Evolutionary conservation across 768 basidiomycete genomes (phyloP).

Genomic region (Tylopilus balloui): DNA sequence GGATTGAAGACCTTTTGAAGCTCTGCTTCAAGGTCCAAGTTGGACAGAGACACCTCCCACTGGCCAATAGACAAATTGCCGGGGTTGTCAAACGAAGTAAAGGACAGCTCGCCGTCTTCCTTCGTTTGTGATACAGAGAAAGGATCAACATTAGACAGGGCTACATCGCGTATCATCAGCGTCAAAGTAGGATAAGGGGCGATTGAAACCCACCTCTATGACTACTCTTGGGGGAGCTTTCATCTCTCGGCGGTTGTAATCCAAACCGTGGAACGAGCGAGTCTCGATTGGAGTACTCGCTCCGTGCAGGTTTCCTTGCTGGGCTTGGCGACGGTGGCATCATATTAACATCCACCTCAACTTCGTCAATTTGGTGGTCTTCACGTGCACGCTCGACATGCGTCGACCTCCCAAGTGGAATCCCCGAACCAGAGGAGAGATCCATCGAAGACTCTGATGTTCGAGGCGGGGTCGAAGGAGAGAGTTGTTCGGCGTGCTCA

Average conservation of each 20-base stretch:
- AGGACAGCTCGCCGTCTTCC: constrained; percentile 27
- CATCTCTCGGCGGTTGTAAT: constrained; percentile 12
- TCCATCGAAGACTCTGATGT: constrained; percentile 24
- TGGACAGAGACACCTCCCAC: constrained; percentile 35
- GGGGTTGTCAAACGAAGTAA: constrained; percentile 30
- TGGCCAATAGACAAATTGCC: constrained; percentile 34
- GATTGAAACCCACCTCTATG: constrained; percentile 13
- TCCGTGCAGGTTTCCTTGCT: constrained; percentile 24
- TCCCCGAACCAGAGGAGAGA: constrained; percentile 7
- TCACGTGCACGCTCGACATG: constrained; percentile 35
- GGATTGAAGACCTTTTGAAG: constrained; percentile 22
- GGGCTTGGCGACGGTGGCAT: constrained; percentile 51
- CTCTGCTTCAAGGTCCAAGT: constrained; percentile 31
- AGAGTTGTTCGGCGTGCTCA: constrained; percentile 11
- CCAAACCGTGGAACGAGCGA: constrained; percentile 36
- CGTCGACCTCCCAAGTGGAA: constrained; percentile 37
- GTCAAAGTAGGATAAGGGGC: background rate
- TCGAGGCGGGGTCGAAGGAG: constrained; percentile 24
- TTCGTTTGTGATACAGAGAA: constrained; percentile 19
- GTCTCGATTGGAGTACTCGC: constrained; percentile 24
- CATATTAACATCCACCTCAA: constrained; percentile 40
- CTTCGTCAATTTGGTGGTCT: constrained; percentile 25
- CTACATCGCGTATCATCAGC: constrained; percentile 9
- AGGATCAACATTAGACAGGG: constrained; percentile 15
- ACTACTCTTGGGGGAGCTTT: constrained; percentile 22